Conservation (phyloP, 139 green algal genomes). For the Nannochloris sp. region DNA sequence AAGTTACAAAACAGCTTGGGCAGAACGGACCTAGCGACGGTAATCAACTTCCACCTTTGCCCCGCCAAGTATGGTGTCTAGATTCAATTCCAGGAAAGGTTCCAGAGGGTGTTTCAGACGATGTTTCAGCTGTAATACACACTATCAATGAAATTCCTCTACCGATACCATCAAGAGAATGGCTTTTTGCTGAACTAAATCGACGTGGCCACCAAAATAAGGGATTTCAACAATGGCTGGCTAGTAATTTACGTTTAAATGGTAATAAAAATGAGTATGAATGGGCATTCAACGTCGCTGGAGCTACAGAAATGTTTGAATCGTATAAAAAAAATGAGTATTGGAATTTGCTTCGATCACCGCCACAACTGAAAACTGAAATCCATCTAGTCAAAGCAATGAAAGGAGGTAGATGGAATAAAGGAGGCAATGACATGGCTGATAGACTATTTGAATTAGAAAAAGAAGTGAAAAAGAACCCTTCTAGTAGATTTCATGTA, state of each 20-base stretch:
- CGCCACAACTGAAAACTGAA: constrained; percentile 27
- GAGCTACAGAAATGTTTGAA: constrained; percentile 54
- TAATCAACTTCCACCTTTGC: background rate
- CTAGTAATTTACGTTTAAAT: constrained; percentile 48
- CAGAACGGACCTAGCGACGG: no score
- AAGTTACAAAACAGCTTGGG: constrained; percentile 36
- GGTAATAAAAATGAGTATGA: background rate
- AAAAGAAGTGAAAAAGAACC: background rate
- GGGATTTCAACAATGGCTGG: constrained; percentile 68
- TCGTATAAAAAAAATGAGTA: constrained; percentile 50
- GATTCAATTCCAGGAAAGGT: constrained; percentile 55
- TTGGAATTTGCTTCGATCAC: constrained; percentile 36
- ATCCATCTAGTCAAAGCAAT: constrained; percentile 58
- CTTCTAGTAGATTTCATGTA: constrained; percentile 5
- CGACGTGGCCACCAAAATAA: constrained; percentile 33
- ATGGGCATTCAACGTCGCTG: constrained; percentile 45
- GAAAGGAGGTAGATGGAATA: constrained; percentile 50
- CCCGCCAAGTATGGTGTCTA: constrained; percentile 71
- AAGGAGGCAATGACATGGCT: constrained; percentile 8
- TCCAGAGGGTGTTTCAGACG: background rate
- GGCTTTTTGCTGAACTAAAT: constrained; percentile 35
- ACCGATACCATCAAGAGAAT: constrained; percentile 48
- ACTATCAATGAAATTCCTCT: constrained; percentile 30
- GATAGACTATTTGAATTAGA: constrained; percentile 7
- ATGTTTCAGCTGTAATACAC: constrained; percentile 22